Evolutionary conservation across 148 eudicot species (phyloP).

Genomic region (Vaccinium vitisidaea): DNA sequence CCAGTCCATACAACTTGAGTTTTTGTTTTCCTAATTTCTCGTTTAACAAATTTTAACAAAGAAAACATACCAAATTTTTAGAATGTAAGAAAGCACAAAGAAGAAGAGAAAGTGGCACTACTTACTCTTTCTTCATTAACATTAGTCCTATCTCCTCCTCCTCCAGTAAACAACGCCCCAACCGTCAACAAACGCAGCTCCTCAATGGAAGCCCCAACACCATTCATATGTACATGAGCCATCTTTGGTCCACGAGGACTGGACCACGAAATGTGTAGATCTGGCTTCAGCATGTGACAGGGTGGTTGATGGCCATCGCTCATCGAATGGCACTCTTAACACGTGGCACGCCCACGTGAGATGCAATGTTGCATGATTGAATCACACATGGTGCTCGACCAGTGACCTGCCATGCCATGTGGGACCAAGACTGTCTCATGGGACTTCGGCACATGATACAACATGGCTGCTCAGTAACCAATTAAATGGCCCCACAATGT

Average conservation of each 20-base stretch:
- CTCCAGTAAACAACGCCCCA: neutral
- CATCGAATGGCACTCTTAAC: too few relatives aligned
- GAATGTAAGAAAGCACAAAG: neutral
- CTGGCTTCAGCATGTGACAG: neutral
- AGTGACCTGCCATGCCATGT: neutral
- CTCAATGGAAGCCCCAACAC: neutral
- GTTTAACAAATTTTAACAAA: neutral
- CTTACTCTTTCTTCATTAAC: neutral
- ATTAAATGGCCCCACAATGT: neutral
- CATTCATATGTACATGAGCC: neutral
- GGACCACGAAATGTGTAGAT: neutral
- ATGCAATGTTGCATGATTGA: neutral
- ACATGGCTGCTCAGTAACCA: neutral
- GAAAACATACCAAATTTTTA: neutral
- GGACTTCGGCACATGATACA: neutral
- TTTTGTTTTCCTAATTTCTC: neutral
- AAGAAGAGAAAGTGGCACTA: constrained; percentile 5
- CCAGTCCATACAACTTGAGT: neutral
- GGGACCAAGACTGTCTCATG: neutral
- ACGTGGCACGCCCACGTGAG: neutral
- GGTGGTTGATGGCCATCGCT: neutral
- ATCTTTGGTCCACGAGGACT: neutral
- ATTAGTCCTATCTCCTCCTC: neutral
- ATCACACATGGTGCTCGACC: neutral
- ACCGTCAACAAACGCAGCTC: neutral